Conservation (phyloP, 2,329 filamentous ascomycete genomes). For the Alternaria sp. region DNA sequence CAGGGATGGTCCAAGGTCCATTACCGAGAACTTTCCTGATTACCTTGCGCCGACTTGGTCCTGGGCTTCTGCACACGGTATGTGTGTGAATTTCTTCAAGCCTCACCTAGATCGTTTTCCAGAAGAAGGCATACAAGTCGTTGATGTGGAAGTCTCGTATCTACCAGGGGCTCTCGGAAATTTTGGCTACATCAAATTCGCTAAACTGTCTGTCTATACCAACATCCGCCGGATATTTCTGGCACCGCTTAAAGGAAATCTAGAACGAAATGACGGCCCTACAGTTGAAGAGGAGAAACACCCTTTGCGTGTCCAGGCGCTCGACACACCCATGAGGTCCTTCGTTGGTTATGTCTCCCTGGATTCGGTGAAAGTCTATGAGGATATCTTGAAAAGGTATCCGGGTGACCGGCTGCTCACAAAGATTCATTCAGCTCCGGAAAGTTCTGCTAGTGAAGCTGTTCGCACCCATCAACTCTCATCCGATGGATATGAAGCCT, state of each 20-base stretch:
- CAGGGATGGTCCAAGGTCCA: background rate
- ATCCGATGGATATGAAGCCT: background rate
- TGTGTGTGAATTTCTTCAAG: background rate
- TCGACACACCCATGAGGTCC: background rate
- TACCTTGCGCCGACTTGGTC: background rate
- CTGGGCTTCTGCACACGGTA: background rate
- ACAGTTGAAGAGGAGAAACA: background rate
- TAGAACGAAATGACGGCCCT: too few species aligned
- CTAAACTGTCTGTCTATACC: background rate
- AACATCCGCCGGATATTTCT: background rate
- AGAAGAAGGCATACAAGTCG: background rate
- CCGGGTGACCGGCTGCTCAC: fast-evolving
- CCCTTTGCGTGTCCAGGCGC: background rate
- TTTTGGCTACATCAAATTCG: background rate
- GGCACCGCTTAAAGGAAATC: fast-evolving
- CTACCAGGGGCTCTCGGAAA: background rate
- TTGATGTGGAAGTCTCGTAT: background rate
- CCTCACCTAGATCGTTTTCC: background rate
- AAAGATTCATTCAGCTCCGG: too few species aligned
- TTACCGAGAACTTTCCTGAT: background rate
- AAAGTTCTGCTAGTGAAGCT: background rate
- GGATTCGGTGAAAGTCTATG: background rate
- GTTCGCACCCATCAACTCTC: background rate
- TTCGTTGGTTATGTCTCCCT: fast-evolving
- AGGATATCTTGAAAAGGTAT: background rate